Evolutionary conservation across 2,329 filamentous ascomycete genomes (phyloP), one percentile per base, ranked within the genome.

Genomic region (Aspergillus clavatus): DNA sequence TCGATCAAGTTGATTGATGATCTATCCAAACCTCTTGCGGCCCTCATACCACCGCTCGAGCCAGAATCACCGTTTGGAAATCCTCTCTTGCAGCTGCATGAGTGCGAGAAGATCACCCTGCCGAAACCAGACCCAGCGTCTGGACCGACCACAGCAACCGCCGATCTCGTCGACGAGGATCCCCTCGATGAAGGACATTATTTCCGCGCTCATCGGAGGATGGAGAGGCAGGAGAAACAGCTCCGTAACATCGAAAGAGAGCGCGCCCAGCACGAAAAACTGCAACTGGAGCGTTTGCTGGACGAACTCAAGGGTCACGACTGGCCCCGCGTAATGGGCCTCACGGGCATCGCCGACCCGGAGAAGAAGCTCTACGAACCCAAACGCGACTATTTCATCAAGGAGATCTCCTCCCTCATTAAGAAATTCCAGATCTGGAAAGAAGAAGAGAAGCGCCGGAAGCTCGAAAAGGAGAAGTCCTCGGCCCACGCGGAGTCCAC

Each of bases 241-340:
- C 72, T 83, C 19, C 79, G 82, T 40, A 85, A 84, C 55, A 83
- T 84, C 45, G 82, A 85, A 58, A 78, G 79, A 50, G 81, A 84
- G 61, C 71, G 79, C 27, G 80, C 81, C 4, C 81, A 82, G 70
- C 81, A 84, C 59, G 80, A 84, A 54, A 83, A 84, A 54, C 75
- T 78, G 38, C 79, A 83, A 54, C 67, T 84, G n/a, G 81, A 84
- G 50, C 73, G 80, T 6, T 69, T 84, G 12, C 76, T 96, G 5
- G 89, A 93, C 43, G 89, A 89, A 14, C 77, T 98, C 1, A 86
- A 89, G 63, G 87, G 91, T 2, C 88, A 87, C 46, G 93, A 97
- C 67, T 98, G 93, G 93, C 75, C 96, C 45, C 84, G 87, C 50
- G 80, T 90, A 3, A 89, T 98, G 82, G 93, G 91, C 21, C 85